phyloP scores from a whole-genome alignment of 257 asterid species.

The Salvia splendens region DNA sequence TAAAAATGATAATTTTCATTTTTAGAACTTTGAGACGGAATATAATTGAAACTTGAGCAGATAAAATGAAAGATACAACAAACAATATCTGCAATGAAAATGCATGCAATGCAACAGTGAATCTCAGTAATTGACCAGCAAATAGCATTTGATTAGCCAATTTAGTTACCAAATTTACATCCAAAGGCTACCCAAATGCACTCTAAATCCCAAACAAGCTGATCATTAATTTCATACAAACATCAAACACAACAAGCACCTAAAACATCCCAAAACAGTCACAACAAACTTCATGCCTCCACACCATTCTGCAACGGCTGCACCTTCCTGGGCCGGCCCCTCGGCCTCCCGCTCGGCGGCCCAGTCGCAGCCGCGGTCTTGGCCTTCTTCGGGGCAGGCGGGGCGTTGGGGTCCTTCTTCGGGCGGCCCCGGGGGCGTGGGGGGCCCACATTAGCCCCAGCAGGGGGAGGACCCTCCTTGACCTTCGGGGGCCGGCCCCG shows the following conservation, averaged over 20 bases:
- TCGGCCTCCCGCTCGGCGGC: constrained; percentile 53
- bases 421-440: constrained; percentile 76
- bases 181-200: constrained; percentile 24
- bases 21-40: no score
- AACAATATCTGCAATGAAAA: neutral
- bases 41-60: neutral
- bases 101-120: constrained; percentile 33
- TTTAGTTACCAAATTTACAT: constrained; percentile 35
- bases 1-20: no score
- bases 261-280: constrained; percentile 23
- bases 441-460: constrained; percentile 33
- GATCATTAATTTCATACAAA: constrained; percentile 20
- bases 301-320: constrained; percentile 54
- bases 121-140: neutral
- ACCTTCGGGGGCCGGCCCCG: constrained; percentile 87
- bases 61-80: neutral
- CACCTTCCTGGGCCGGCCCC: constrained; percentile 85
- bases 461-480: constrained; percentile 44
- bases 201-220: constrained; percentile 20
- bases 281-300: constrained; percentile 39
- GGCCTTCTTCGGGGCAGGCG: constrained; percentile 64
- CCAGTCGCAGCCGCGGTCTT: constrained; percentile 38
- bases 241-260: constrained; percentile 24
- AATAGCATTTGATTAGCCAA: constrained; percentile 23
- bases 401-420: constrained; percentile 69